Percentiles rank a stretch among this genome's conserved stretches.
Evolutionary conservation across 2,329 filamentous ascomycete species (phyloP).

Genomic region (Paracamarosporium sp.): DNA sequence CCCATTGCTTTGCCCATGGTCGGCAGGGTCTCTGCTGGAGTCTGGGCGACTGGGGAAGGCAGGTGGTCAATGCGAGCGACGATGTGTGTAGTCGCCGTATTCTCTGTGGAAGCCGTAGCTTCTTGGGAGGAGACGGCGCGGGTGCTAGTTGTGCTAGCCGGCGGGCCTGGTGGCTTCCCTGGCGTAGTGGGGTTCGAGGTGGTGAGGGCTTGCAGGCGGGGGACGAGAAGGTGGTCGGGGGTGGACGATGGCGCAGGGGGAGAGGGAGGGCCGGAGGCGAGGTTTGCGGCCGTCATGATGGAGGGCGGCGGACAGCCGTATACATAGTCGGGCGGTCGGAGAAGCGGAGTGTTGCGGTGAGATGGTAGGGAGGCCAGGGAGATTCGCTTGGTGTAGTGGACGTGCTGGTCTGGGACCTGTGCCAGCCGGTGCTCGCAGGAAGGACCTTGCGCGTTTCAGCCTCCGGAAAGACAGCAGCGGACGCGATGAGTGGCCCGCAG

Average conservation of each 20-base stretch:
- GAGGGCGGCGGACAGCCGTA: constrained; percentile 24
- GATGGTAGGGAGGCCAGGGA: constrained; percentile 17
- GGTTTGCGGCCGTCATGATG: constrained; percentile 35
- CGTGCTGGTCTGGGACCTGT: constrained; percentile 26
- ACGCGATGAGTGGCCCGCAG: constrained; percentile 29
- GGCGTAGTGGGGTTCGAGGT: constrained; percentile 15
- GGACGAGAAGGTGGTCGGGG: constrained; percentile 30
- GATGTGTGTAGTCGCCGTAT: neutral
- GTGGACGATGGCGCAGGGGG: constrained; percentile 16
- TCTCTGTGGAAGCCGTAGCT: neutral
- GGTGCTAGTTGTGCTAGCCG: constrained; percentile 9
- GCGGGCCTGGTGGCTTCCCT: constrained; percentile 11
- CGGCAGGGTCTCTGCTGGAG: neutral
- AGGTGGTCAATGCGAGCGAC: neutral
- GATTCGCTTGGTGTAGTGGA: constrained; percentile 25
- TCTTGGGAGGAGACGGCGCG: constrained; percentile 4
- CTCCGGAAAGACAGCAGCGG: constrained; percentile 25
- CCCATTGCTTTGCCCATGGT: constrained; percentile 32
- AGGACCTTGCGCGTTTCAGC: constrained; percentile 46
- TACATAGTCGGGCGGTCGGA: constrained; percentile 32
- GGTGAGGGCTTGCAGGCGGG: constrained; percentile 31
- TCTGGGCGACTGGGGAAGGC: neutral
- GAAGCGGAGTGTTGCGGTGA: constrained; percentile 7
- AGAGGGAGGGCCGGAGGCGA: constrained; percentile 12
- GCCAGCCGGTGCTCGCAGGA: constrained; percentile 30